Evolutionary conservation across 2,329 filamentous ascomycete species (phyloP).

Genomic region (Monilinia aucupariae): DNA sequence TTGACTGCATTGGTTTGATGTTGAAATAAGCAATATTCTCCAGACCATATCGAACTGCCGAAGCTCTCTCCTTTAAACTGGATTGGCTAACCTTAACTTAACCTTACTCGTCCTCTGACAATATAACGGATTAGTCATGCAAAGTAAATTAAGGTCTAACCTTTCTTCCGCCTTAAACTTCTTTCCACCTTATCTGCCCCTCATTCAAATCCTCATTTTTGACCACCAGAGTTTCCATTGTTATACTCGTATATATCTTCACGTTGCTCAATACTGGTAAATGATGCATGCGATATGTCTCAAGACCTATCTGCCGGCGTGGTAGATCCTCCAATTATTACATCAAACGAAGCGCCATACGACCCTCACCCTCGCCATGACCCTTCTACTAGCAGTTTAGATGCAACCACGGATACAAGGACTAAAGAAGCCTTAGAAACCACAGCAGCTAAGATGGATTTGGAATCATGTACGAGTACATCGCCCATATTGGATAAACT

Average conservation of each 20-base stretch:
- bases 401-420: constrained; percentile 3
- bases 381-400: neutral
- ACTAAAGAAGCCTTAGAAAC: neutral
- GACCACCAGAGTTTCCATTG: neutral
- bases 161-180: too few relatives aligned
- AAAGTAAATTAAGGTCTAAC: neutral
- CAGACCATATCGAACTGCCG: neutral
- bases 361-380: neutral
- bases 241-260: constrained; percentile 2
- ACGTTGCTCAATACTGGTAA: neutral
- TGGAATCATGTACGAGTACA: constrained; percentile 15
- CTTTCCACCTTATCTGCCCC: neutral
- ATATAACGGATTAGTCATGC: neutral
- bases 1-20: neutral
- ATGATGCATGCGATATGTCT: constrained; percentile 27
- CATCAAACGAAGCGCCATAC: constrained; percentile 19
- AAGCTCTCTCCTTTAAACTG: neutral
- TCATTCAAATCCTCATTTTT: neutral
- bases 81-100: too few relatives aligned
- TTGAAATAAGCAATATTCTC: neutral
- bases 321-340: constrained; percentile 19
- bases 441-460: constrained; percentile 15
- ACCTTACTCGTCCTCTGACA: too few relatives aligned
- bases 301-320: constrained; percentile 20
- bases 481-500: constrained; percentile 2